A percentile compares a stretch with the other conserved stretches of the same genome.
These are phyloP conservation scores for Venturia nashicola DNA, from an alignment of 2,329 filamentous ascomycete genomes.

Conservation along the genomic window DNA sequence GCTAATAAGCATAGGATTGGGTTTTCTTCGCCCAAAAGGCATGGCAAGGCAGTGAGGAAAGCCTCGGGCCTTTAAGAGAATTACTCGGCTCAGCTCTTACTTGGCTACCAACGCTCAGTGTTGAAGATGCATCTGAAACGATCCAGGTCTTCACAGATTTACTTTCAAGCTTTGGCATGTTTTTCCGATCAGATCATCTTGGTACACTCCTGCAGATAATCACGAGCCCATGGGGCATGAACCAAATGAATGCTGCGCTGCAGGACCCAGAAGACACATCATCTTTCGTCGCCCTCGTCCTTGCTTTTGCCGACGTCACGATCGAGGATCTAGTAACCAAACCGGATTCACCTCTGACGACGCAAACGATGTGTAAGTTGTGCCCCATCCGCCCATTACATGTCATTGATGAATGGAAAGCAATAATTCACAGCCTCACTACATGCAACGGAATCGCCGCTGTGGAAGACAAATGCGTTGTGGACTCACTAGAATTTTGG, in stretches of 20 bases:
- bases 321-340: conserved; percentile 46
- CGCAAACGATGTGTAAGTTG: conserved; percentile 27
- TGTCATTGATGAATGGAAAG: neutral
- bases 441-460: conserved; percentile 54
- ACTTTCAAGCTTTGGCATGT: conserved; percentile 50
- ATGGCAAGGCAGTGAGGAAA: conserved; percentile 39
- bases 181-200: conserved; percentile 49
- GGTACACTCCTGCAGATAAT: conserved; percentile 46
- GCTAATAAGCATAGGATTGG: conserved; percentile 45
- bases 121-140: conserved; percentile 29
- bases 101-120: conserved; percentile 42
- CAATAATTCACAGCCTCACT: conserved; percentile 52
- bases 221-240: conserved; percentile 45
- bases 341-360: conserved; percentile 34
- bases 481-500: conserved; percentile 71
- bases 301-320: conserved; percentile 57
- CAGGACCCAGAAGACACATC: conserved; percentile 45
- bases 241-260: conserved; percentile 42
- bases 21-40: conserved; percentile 57
- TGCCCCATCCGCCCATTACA: neutral
- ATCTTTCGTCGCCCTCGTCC: conserved; percentile 51
- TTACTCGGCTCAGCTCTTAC: conserved; percentile 48
- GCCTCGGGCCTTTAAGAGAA: conserved; percentile 46
- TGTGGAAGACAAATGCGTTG: conserved; percentile 62
- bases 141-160: conserved; percentile 55